phyloP scores from a whole-genome alignment of 345 rosid species.

The Nephelium lappaceum region DNA sequence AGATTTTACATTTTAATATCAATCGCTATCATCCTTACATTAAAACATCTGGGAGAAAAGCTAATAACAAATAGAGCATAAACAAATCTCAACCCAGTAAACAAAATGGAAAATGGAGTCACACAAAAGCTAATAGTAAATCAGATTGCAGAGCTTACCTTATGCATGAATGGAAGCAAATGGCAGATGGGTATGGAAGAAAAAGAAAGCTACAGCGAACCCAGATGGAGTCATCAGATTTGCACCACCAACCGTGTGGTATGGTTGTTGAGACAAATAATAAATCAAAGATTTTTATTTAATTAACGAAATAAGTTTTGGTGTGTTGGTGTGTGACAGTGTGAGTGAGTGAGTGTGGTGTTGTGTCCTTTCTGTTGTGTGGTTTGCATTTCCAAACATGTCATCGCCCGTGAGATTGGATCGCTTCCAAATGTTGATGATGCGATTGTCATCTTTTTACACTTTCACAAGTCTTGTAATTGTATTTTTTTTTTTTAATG shows the following conservation, averaged over 20 bases:
- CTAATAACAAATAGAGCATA: not conserved
- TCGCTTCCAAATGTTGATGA: not conserved
- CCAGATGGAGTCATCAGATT: not conserved
- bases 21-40: not conserved
- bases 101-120: not conserved
- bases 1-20: conserved; percentile 4
- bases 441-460: not conserved
- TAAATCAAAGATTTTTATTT: not conserved
- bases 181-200: conserved; percentile 8
- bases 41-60: not conserved
- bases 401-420: not conserved
- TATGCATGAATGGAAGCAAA: conserved; percentile 1
- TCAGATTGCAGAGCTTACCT: conserved; percentile 14
- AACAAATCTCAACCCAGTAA: not conserved
- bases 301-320: not conserved
- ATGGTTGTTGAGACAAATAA: not conserved
- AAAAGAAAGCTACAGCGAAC: not conserved
- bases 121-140: not conserved
- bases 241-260: conserved; percentile 6
- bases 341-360: not conserved
- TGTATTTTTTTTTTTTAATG: no score
- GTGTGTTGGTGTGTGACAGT: not conserved
- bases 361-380: not conserved
- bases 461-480: no score
- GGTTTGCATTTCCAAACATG: not conserved